A percentile compares a stretch with the other conserved stretches of the same genome.
phyloP scores from a whole-genome alignment of 192 early-diverging fungal genomes.

The Phlyctochytrium planicorne region DNA sequence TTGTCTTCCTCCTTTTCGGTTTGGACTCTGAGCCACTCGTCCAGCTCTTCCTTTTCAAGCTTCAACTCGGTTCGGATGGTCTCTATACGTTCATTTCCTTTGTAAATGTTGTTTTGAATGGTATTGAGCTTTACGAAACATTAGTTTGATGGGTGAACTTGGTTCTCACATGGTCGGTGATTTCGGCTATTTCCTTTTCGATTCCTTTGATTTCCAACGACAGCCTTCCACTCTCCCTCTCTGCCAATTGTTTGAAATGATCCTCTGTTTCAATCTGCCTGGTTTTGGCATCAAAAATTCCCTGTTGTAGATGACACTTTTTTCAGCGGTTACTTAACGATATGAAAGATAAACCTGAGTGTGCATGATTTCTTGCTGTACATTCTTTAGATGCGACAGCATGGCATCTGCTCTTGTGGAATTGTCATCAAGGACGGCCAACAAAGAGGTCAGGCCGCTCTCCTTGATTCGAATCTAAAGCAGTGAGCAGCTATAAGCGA shows the following conservation, averaged over 20 bases:
- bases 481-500: background rate
- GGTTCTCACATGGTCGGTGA: constrained; percentile 45
- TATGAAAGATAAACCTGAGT: constrained; percentile 40
- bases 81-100: constrained; percentile 56
- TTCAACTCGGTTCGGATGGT: constrained; percentile 50
- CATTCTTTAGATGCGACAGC: constrained; percentile 54
- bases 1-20: constrained; percentile 64
- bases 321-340: background rate
- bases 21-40: constrained; percentile 61
- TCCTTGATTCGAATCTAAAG: constrained; percentile 44
- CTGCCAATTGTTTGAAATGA: constrained; percentile 58
- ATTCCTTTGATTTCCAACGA: constrained; percentile 49
- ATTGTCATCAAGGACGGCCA: constrained; percentile 52
- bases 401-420: constrained; percentile 45
- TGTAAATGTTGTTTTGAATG: constrained; percentile 58
- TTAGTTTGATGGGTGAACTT: background rate
- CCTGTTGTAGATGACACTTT: constrained; percentile 21
- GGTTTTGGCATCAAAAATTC: constrained; percentile 52
- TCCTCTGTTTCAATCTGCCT: constrained; percentile 62
- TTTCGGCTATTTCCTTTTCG: constrained; percentile 50
- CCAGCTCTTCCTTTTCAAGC: constrained; percentile 56
- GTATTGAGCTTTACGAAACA: constrained; percentile 38
- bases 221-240: constrained; percentile 52
- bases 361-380: constrained; percentile 52
- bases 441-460: constrained; percentile 32